A percentile compares a stretch with the other conserved stretches of the same genome.
These are phyloP conservation scores for Chaetomium strumarium DNA, from an alignment of 2,329 filamentous ascomycete species.

Conservation along the genomic window DNA sequence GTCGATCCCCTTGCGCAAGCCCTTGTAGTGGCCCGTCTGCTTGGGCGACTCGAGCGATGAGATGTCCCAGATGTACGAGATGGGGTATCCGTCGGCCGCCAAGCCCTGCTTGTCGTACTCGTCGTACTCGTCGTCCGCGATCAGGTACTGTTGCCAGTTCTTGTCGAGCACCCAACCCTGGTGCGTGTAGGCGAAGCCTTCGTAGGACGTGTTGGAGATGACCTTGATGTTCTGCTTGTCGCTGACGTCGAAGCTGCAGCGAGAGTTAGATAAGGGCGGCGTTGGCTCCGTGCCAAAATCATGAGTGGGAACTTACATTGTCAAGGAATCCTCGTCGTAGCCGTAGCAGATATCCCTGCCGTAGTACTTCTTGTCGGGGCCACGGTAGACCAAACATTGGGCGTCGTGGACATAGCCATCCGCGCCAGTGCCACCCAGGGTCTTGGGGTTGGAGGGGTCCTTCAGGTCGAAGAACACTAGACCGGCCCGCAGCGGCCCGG, in stretches of 20 bases:
- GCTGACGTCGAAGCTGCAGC: conserved; percentile 41
- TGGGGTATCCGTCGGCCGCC: conserved; percentile 38
- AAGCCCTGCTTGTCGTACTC: conserved; percentile 38
- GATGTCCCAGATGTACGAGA: conserved; percentile 47
- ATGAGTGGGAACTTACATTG: conserved; percentile 31
- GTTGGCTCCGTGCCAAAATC: no score
- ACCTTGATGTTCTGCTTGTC: conserved; percentile 41
- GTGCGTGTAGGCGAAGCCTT: conserved; percentile 53
- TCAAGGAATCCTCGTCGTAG: conserved; percentile 47
- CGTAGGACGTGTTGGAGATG: conserved; percentile 49
- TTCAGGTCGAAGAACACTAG: conserved; percentile 54
- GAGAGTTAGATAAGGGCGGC: not conserved
- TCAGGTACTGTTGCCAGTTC: conserved; percentile 38
- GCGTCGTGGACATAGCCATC: conserved; percentile 59
- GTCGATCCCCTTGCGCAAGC: conserved; percentile 34
- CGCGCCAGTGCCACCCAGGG: conserved; percentile 45
- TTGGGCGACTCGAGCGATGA: conserved; percentile 35
- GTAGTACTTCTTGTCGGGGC: conserved; percentile 40
- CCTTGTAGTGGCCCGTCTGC: conserved; percentile 38
- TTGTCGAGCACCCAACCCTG: conserved; percentile 48
- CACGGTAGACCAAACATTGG: conserved; percentile 50
- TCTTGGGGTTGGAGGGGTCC: conserved; percentile 47
- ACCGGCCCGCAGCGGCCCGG: conserved; percentile 32
- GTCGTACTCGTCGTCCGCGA: conserved; percentile 49
- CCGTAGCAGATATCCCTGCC: conserved; percentile 48